Conservation (phyloP, 1,139 yeast genomes). For the Hemisphaericaspora xylofermentans region DNA sequence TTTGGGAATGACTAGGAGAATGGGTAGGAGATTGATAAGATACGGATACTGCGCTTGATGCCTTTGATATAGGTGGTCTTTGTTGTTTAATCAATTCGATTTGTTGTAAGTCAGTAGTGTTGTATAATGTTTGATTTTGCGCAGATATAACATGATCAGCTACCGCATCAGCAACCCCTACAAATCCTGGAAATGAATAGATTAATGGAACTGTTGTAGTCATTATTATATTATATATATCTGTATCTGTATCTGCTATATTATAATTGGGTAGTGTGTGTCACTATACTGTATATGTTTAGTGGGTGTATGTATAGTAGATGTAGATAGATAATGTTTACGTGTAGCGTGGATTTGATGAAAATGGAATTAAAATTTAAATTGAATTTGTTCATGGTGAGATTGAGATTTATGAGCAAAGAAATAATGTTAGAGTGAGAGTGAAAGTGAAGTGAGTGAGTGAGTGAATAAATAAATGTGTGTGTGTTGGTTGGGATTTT, state of each 20-base stretch:
- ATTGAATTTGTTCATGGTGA: too few species aligned
- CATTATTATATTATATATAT: slow-evolving; percentile 56
- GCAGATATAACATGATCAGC: slow-evolving; percentile 84
- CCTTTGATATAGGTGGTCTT: slow-evolving; percentile 19
- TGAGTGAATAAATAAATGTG: too few species aligned
- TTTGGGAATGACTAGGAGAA: slow-evolving; percentile 13
- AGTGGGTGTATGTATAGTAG: too few species aligned
- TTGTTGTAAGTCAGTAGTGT: slow-evolving; percentile 41
- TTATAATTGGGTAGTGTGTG: not conserved
- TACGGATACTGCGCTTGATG: slow-evolving; percentile 8
- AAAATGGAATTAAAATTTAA: too few species aligned
- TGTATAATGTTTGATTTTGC: slow-evolving; percentile 68
- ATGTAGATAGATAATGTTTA: too few species aligned
- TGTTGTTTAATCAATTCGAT: slow-evolving; percentile 27
- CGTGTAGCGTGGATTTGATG: too few species aligned
- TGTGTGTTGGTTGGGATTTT: too few species aligned
- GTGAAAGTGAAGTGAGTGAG: too few species aligned
- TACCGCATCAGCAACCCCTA: slow-evolving; percentile 92
- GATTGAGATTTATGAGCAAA: too few species aligned
- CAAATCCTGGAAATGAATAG: slow-evolving; percentile 84
- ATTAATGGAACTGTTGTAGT: slow-evolving; percentile 91
- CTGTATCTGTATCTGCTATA: not conserved
- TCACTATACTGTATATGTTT: too few species aligned
- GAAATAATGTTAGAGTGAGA: too few species aligned
- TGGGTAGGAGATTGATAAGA: slow-evolving; percentile 10